Percentiles rank a stretch among this genome's conserved stretches.
Evolutionary conservation across 805 yeast species (phyloP).

Genomic region (Starmera quercuum): DNA sequence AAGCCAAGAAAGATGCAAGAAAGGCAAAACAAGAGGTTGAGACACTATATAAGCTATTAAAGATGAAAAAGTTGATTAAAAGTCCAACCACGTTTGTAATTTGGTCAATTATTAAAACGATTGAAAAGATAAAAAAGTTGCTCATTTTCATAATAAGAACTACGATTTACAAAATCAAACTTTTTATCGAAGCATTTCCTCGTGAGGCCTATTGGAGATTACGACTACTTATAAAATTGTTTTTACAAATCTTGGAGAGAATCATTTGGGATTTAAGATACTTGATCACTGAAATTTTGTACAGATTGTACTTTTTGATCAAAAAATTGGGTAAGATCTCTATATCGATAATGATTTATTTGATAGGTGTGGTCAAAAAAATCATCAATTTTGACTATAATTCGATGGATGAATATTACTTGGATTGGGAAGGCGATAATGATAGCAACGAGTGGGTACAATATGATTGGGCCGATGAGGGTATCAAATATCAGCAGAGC

Average conservation of each 20-base stretch:
- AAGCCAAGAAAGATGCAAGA: neutral
- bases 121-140: constrained; percentile 1
- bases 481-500: too few relatives aligned
- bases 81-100: neutral
- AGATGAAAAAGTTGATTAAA: neutral
- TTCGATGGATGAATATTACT: neutral
- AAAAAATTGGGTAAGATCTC: neutral
- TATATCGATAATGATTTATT: neutral
- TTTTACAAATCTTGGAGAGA: neutral
- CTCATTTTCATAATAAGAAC: neutral
- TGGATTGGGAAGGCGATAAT: constrained; percentile 1
- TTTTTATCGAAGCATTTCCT: constrained; percentile 1
- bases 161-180: neutral
- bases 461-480: too few relatives aligned
- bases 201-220: neutral
- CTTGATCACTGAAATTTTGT: neutral
- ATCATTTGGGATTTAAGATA: constrained; percentile 2
- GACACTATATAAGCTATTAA: neutral
- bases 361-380: neutral
- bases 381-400: neutral
- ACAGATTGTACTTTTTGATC: neutral
- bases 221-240: neutral
- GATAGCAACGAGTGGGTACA: too few relatives aligned
- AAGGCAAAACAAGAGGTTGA: neutral
- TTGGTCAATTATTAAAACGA: neutral